These are phyloP conservation scores for Hyaloperonospora brassicae DNA, from an alignment of 352 stramenopile species.

Conservation along the genomic window DNA sequence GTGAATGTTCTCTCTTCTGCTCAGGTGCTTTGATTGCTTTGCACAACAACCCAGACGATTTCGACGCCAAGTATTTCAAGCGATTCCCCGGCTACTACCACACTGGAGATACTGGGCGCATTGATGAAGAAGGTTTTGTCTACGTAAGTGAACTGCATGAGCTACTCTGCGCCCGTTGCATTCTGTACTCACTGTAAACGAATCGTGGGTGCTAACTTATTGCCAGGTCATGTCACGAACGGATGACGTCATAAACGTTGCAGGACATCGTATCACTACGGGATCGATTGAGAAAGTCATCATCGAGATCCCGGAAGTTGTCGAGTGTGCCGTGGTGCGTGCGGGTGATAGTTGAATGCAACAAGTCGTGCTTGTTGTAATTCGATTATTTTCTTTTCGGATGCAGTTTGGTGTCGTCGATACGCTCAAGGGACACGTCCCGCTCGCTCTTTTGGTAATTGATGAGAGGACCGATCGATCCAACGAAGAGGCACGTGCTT, in stretches of 20 bases:
- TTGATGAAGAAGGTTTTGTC: conserved; percentile 88
- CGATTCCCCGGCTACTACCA: conserved; percentile 85
- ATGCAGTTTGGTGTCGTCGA: no score
- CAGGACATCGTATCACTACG: conserved; percentile 81
- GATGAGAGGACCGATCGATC: conserved; percentile 28
- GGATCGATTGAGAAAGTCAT: conserved; percentile 74
- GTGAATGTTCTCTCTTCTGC: not conserved
- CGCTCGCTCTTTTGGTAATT: no score
- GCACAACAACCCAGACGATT: conserved; percentile 82
- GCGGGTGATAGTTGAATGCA: no score
- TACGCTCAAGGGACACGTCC: no score
- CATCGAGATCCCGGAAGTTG: no score
- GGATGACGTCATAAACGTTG: conserved; percentile 89
- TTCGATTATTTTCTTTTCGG: no score
- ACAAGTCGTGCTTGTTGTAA: no score
- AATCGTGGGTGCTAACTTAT: no score
- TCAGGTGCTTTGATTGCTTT: conserved; percentile 68
- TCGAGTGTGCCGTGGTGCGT: no score
- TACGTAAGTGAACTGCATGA: no score
- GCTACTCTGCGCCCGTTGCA: no score
- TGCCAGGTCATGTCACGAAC: conserved; percentile 81
- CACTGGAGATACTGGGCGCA: conserved; percentile 79
- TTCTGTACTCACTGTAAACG: no score
- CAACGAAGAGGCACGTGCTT: conserved; percentile 26
- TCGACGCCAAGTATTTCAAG: conserved; percentile 73